Conservation (phyloP, 1,284 basidiomycete genomes). For the Papiliotrema terrestris region DNA sequence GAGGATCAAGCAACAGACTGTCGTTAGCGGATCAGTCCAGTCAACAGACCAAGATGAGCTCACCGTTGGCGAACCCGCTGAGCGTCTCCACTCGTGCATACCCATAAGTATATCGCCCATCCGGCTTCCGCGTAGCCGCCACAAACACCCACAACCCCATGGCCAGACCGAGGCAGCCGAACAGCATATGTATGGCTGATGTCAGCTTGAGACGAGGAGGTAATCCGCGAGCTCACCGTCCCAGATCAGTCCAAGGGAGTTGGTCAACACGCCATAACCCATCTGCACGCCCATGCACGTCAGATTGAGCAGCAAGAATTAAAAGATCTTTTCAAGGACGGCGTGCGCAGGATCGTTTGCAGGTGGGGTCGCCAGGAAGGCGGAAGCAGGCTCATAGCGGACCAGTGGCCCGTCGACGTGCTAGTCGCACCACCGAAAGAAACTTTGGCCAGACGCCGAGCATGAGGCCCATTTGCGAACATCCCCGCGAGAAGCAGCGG, state of each 20-base stretch:
- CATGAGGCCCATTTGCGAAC: not conserved
- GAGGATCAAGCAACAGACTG: conserved; percentile 76
- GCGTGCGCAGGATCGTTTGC: conserved; percentile 82
- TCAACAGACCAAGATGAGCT: conserved; percentile 1
- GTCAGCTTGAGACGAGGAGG: conserved; percentile 12
- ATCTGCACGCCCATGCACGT: conserved; percentile 95
- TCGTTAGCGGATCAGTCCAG: conserved; percentile 1
- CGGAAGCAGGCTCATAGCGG: conserved; percentile 28
- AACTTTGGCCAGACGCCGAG: not conserved
- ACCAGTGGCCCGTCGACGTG: conserved; percentile 18
- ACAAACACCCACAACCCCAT: conserved; percentile 95
- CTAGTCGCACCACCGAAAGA: not conserved
- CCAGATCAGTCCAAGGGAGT: conserved; percentile 91
- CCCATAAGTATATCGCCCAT: conserved; percentile 92
- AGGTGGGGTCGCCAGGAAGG: conserved; percentile 61
- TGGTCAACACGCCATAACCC: conserved; percentile 96
- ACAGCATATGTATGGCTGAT: conserved; percentile 97
- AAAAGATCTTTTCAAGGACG: conserved; percentile 92
- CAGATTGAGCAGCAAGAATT: conserved; percentile 91
- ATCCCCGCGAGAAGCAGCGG: conserved; percentile 17
- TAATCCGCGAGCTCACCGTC: too few relatives aligned
- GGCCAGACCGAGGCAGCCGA: conserved; percentile 96
- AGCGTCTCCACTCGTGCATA: conserved; percentile 98
- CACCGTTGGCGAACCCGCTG: conserved; percentile 96
- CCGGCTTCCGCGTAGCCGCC: conserved; percentile 96